Conservation (phyloP, 148 eudicot species). For the Rhododendron molle region DNA sequence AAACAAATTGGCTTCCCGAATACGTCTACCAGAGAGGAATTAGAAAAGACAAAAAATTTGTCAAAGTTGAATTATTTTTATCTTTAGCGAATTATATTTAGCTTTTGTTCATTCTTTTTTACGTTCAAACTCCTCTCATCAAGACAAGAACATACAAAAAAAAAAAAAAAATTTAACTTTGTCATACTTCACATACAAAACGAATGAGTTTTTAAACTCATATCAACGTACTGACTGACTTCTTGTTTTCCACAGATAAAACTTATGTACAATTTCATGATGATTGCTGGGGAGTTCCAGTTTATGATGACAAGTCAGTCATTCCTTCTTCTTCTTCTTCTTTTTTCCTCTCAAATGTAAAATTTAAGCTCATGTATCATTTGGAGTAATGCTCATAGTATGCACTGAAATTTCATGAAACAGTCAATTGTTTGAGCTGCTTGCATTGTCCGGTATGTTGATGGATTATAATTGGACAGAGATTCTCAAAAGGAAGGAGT, state of each 20-base stretch:
- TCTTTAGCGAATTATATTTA: not conserved
- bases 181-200: not conserved
- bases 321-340: not conserved
- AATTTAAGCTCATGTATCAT: not conserved
- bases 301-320: constrained; percentile 88
- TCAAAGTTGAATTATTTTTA: not conserved
- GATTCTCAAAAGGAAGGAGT: constrained; percentile 64
- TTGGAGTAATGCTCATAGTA: not conserved
- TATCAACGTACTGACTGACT: not conserved
- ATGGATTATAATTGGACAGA: constrained; percentile 99
- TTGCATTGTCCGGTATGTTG: constrained; percentile 82
- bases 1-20: not conserved
- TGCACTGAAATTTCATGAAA: constrained; percentile 8
- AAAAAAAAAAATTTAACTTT: not conserved
- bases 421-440: constrained; percentile 88
- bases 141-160: not conserved
- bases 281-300: constrained; percentile 97
- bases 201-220: not conserved
- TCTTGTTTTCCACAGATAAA: constrained; percentile 43
- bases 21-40: not conserved
- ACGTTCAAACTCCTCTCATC: not conserved
- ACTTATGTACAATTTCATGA: constrained; percentile 85
- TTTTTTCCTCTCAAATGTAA: not conserved
- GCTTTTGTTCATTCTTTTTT: not conserved
- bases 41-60: not conserved